A percentile compares a stretch with the other conserved stretches of the same genome.
phyloP scores from a whole-genome alignment of 495 filamentous ascomycete species.

The Penicillium ochrochloron region DNA sequence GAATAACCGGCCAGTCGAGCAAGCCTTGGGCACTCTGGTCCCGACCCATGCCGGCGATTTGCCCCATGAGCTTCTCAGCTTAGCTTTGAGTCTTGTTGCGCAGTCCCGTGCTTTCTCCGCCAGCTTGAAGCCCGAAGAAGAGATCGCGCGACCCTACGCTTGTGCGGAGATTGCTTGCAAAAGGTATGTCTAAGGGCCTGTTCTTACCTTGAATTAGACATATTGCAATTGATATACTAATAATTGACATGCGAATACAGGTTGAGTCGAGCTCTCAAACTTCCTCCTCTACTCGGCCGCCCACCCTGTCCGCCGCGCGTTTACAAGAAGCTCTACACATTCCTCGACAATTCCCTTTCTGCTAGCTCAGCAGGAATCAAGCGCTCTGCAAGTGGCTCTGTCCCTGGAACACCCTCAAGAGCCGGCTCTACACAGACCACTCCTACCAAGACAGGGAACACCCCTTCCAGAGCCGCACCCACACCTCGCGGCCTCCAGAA shows the following conservation, averaged over 20 bases:
- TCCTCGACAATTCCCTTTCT: conserved; percentile 75
- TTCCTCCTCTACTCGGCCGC: conserved; percentile 77
- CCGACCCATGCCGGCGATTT: conserved; percentile 75
- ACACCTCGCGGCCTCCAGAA: conserved; percentile 44
- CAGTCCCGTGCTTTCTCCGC: conserved; percentile 83
- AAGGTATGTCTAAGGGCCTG: conserved; percentile 50
- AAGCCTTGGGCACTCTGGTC: conserved; percentile 74
- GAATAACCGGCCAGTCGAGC: conserved; percentile 71
- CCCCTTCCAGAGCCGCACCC: conserved; percentile 40
- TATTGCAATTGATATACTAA: conserved; percentile 21
- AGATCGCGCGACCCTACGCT: conserved; percentile 82
- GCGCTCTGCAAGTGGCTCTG: conserved; percentile 36
- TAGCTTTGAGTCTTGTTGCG: conserved; percentile 79
- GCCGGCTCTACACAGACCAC: conserved; percentile 38
- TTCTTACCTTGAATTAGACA: neutral
- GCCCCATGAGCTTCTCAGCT: conserved; percentile 73
- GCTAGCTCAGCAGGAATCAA: conserved; percentile 38
- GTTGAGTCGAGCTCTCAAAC: conserved; percentile 79
- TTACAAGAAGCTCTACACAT: conserved; percentile 83
- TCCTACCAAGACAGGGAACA: conserved; percentile 37
- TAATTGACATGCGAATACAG: conserved; percentile 45
- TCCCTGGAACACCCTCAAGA: conserved; percentile 36
- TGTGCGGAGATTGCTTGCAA: conserved; percentile 94
- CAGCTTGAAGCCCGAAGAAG: conserved; percentile 83
- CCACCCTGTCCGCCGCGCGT: conserved; percentile 82